phyloP scores from a whole-genome alignment of 2,329 filamentous ascomycete species.

The Setomelanomma holmii region DNA sequence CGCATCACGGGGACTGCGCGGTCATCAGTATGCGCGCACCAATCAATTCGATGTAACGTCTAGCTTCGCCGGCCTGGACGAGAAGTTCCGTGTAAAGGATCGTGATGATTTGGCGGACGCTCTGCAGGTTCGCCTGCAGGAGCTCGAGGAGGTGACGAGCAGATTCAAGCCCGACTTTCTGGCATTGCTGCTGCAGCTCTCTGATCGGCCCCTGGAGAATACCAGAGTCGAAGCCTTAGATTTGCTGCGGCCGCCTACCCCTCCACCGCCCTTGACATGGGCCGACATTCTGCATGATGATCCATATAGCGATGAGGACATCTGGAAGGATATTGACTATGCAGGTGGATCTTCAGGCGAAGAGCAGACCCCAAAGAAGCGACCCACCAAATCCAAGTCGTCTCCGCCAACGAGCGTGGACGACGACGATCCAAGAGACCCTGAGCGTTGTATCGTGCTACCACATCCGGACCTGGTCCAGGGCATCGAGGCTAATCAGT shows the following conservation, averaged over 20 bases:
- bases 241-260: conserved; percentile 57
- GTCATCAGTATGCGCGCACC: conserved; percentile 53
- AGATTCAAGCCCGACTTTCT: conserved; percentile 82
- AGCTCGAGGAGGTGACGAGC: conserved; percentile 61
- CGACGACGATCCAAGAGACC: conserved; percentile 47
- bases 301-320: conserved; percentile 69
- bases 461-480: conserved; percentile 40
- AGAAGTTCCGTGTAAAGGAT: conserved; percentile 83
- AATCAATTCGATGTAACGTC: conserved; percentile 58
- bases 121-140: conserved; percentile 64
- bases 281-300: conserved; percentile 79
- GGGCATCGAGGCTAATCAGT: conserved; percentile 54
- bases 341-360: conserved; percentile 70
- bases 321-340: conserved; percentile 77
- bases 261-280: conserved; percentile 70
- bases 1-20: conserved; percentile 49
- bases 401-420: conserved; percentile 48
- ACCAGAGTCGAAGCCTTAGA: conserved; percentile 71
- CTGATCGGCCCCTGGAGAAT: conserved; percentile 78
- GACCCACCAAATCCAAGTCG: conserved; percentile 17
- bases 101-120: conserved; percentile 81
- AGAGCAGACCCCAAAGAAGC: conserved; percentile 51
- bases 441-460: conserved; percentile 40
- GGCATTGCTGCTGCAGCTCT: conserved; percentile 79
- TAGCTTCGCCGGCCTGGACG: conserved; percentile 66